Evolutionary conservation across 805 yeast genomes (phyloP), one percentile per base, ranked within the genome.

Genomic region (Ogataea pini): DNA sequence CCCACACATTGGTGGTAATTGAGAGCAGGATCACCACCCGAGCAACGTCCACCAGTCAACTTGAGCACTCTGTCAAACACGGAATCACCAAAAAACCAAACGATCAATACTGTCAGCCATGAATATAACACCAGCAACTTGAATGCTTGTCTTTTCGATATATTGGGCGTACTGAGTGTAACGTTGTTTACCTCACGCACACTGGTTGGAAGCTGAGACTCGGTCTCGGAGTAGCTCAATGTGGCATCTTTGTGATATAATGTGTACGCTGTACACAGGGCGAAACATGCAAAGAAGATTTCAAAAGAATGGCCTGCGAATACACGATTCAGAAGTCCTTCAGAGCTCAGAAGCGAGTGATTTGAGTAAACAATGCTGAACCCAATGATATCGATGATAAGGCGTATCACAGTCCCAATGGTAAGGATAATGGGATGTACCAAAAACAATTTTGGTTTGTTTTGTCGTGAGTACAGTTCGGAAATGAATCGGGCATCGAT

Each of bases 41-140:
- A 47, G 50, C 79, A 75, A 31, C 61, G 58, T 1, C 78, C 79
- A 0, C 77, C 77, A 0, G 73, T 64, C 2, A 48, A 17, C n/a
- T 62, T 52, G 43, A 69, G 64, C 2, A 72, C 49, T 34, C 67
- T 47, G 34, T 65, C 70, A 48, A 55, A 67, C 2, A 68, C 16
- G 2, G 71, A 62, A 34, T 65, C 62, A 1, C 70, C 70, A 44
- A 66, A 65, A 41, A 58, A 64, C 71, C 70, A 66, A n/a, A 63
- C 57, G 7, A 62, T 57, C 24, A 63, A 31, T 0, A 54, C 6
- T 1, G 40, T 43, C 1, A 67, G 9, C 58, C 67, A 60, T 2
- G 42, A 8, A 41, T 54, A 64, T 1, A 64, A 36, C 2, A 50
- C 7, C 1, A 42, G 19, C 12, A 61, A 25, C 44, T 68, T 68